Base-by-base conservation (phyloP, 805 yeast species). In the Yarrowia phangngaensis region DNA sequence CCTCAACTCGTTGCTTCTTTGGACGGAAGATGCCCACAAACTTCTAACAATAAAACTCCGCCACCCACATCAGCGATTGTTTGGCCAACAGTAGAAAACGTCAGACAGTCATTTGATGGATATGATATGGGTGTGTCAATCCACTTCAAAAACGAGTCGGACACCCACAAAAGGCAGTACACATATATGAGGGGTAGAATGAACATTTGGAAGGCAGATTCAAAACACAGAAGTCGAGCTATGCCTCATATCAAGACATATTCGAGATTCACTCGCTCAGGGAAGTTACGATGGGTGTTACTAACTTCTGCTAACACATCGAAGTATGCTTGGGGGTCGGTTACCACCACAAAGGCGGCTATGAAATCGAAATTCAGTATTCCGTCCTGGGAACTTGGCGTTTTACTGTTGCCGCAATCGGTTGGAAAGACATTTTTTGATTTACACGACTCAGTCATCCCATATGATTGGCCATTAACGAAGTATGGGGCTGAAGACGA, bases 251-350 rank as follows among this genome's bases (percentile, higher is more conserved):
- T 81, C 11, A 86, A 86, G 62, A 75, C 84, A 23, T 78, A 82
- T 56, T 58, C 76, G 51, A 49, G 53, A 13, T 38, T 54, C 15
- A 34, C 20, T 26, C 13, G 15, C 2, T 50, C 53, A 1, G 41
- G 29, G 6, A 27, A 77, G 55, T 60, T 83, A 4, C 72, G 75
- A 43, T 86, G 95, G 94, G 72, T 80, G 14, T 61, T 83, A 5
- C 69, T 83, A 59, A 83, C 92, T 0, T 80, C 88, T 38, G 83
- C 86, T 23, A 86, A 86, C 58, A 58, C 84, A 30, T 80, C 89
- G 23, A 76, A 76, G 49, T 82, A 78, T 52, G 95, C 95, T 1
- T 86, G 95, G 95, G 95, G 95, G 0, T 64, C 60, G 4, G 65
- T 67, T 12, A 56, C 60, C 29, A 49, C 63, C 19, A 40, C 20